Evolutionary conservation across 163 green algal species (phyloP).

Genomic region (Prototheca stagnorum): DNA sequence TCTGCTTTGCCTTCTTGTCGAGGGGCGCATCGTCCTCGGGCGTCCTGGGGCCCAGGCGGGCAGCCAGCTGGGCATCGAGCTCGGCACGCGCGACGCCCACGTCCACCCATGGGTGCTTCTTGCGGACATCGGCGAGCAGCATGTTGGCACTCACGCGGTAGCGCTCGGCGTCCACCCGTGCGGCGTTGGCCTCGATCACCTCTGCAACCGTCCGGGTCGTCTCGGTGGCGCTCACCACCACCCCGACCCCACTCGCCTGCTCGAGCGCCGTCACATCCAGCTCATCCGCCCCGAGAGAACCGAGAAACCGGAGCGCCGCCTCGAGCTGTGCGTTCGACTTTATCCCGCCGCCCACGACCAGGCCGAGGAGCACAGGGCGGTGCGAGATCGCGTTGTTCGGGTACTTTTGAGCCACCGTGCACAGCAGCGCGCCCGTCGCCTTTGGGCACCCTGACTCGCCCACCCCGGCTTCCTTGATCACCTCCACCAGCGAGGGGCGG

Average conservation of each 20-base stretch:
- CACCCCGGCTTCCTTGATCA: constrained; percentile 58
- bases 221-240: constrained; percentile 55
- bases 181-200: constrained; percentile 32
- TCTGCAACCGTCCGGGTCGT: constrained; percentile 38
- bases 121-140: constrained; percentile 43
- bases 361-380: constrained; percentile 44
- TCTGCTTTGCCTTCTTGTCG: constrained; percentile 56
- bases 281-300: constrained; percentile 25
- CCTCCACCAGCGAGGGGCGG: constrained; percentile 37
- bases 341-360: constrained; percentile 58
- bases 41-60: constrained; percentile 72
- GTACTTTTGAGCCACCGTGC: constrained; percentile 64
- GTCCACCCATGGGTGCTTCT: constrained; percentile 65
- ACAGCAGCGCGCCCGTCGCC: constrained; percentile 55
- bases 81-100: constrained; percentile 34
- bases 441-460: constrained; percentile 56
- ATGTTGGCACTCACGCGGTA: constrained; percentile 62
- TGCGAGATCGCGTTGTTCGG: constrained; percentile 65
- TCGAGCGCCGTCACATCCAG: constrained; percentile 42
- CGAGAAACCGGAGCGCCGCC: constrained; percentile 60
- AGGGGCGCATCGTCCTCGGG: constrained; percentile 55
- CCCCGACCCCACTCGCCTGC: constrained; percentile 55
- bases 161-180: constrained; percentile 43
- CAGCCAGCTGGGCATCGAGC: constrained; percentile 42
- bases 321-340: constrained; percentile 71